These are phyloP conservation scores for Crepidotus variabilis DNA, from an alignment of 768 basidiomycete species.

Conservation along the genomic window DNA sequence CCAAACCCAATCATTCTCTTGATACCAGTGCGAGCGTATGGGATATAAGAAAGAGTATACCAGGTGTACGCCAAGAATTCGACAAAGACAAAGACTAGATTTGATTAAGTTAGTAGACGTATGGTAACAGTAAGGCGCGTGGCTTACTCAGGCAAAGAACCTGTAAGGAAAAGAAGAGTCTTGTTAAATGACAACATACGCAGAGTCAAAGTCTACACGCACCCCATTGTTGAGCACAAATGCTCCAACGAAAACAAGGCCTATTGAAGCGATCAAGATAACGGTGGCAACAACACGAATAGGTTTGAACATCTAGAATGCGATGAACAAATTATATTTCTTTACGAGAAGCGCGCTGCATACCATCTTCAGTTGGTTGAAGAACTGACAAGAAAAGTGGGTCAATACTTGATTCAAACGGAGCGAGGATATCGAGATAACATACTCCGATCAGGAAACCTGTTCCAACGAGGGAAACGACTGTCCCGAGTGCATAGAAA, in stretches of 20 bases:
- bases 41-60: slow-evolving; percentile 87
- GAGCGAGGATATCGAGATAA: slow-evolving; percentile 7
- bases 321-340: background rate
- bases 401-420: background rate
- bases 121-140: background rate
- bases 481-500: slow-evolving; percentile 77
- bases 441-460: slow-evolving; percentile 89
- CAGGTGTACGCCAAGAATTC: slow-evolving; percentile 91
- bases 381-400: slow-evolving; percentile 46
- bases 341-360: slow-evolving; percentile 14
- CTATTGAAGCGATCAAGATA: slow-evolving; percentile 75
- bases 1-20: slow-evolving; percentile 57
- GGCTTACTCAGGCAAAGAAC: slow-evolving; percentile 65
- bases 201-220: slow-evolving; percentile 21
- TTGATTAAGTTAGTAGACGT: slow-evolving; percentile 6
- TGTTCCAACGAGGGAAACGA: slow-evolving; percentile 81
- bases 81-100: slow-evolving; percentile 82
- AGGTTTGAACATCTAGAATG: slow-evolving; percentile 86
- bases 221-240: slow-evolving; percentile 73
- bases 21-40: slow-evolving; percentile 79
- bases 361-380: slow-evolving; percentile 78
- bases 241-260: slow-evolving; percentile 79
- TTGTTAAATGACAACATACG: background rate
- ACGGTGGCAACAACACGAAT: slow-evolving; percentile 81
- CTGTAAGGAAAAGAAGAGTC: slow-evolving; percentile 26